Evolutionary conservation across 495 filamentous ascomycete genomes (phyloP).

Genomic region (Talaromyces proteolyticus): DNA sequence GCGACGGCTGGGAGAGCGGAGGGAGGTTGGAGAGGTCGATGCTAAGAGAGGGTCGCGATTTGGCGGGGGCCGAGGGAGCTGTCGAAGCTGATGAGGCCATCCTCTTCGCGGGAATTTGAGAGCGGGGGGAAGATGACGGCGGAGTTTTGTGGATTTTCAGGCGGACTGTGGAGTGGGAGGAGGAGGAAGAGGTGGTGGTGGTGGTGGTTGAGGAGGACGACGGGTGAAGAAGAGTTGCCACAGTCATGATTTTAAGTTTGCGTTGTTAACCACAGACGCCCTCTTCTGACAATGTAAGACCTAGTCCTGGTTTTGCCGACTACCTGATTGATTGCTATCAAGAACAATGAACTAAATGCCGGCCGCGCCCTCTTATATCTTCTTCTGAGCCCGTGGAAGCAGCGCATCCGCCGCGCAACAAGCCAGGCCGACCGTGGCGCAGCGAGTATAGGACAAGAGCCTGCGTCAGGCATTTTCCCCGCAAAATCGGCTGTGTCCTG

Average conservation of each 20-base stretch:
- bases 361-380: too few species aligned
- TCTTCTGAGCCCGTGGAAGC: too few species aligned
- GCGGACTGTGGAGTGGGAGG: neutral
- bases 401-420: neutral
- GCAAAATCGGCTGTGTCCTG: neutral
- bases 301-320: neutral
- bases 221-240: neutral
- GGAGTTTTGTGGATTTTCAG: neutral
- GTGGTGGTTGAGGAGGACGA: neutral
- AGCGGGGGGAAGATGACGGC: constrained; percentile 16
- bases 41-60: constrained; percentile 52
- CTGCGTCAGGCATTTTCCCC: neutral
- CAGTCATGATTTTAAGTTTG: constrained; percentile 2
- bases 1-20: constrained; percentile 68
- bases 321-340: too few species aligned
- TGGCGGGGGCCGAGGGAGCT: neutral
- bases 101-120: neutral
- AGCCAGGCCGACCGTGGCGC: neutral
- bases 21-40: constrained; percentile 81
- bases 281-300: neutral
- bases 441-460: neutral
- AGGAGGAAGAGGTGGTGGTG: neutral
- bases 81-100: neutral
- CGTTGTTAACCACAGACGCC: neutral
- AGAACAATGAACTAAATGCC: too few species aligned